Base-by-base conservation (phyloP, 192 early-diverging fungal genomes). In the Haplosporangium gracile region DNA sequence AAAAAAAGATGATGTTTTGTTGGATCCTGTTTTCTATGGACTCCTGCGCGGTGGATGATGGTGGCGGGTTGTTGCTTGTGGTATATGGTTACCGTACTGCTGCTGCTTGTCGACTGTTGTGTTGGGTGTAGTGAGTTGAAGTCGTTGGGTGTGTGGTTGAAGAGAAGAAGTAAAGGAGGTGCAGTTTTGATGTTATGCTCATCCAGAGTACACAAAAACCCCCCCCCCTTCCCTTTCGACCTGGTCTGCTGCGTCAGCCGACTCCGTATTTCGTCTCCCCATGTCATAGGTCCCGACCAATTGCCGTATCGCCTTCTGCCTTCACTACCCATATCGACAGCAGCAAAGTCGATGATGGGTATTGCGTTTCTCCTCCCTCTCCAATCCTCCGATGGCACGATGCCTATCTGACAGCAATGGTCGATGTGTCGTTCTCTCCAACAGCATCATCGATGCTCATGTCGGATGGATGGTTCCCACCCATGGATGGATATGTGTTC, bases 381-480 rank as follows among this genome's bases (percentile, higher is more conserved):
- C 16, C 0, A 7, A 7, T 43, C 42, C 42, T 51, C 16, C 49
- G 49, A 20, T 18, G 49, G 18, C 49, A 51, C 4, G 47, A 51
- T 51, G 47, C 47, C 49, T 18, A 10, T 5, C 18, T 51, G 49
- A 18, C 49, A 45, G 43, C 43, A 10, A 22, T 51, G 49, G 16
- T 22, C 5, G 49, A 51, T 51, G 49, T 51, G 49, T 51, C 49
- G 49, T 51, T 51, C 42, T 20, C 49, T 18, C 20, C 2, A 51
- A 16, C 49, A 51, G 16, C 49, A 51, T 18, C 49, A 51, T 51
- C 49, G 3, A 5, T 51, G 49, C 18, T 51, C 49, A 13, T 76
- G 40, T 68, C 39, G 60, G 72, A 72, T 80, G 78, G 78, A 80
- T 80, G 51, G 69, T 39, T 47, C 45, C 7, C 29, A 10, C 13